phyloP scores from a whole-genome alignment of 805 yeast species.

The Wickerhamomyces pijperi region DNA sequence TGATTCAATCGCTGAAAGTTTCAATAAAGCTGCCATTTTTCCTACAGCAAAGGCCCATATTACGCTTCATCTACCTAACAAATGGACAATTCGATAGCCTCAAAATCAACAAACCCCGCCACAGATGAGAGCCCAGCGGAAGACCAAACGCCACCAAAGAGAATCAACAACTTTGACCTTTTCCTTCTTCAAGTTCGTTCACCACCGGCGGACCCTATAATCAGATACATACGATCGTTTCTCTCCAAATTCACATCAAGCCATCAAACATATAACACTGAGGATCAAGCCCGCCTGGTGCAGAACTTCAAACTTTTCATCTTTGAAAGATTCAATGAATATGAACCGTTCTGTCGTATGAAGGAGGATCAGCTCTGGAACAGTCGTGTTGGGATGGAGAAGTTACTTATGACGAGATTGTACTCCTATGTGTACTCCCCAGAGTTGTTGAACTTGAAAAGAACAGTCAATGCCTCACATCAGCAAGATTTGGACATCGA shows the following conservation, averaged over 20 bases:
- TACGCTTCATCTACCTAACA: too few species aligned
- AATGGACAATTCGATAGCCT: too few species aligned
- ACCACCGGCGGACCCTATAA: constrained; percentile 79
- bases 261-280: constrained; percentile 43
- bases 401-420: constrained; percentile 79
- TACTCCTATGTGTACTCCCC: constrained; percentile 79
- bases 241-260: constrained; percentile 53
- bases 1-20: too few species aligned
- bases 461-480: constrained; percentile 42
- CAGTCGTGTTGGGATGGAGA: constrained; percentile 86
- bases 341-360: constrained; percentile 67
- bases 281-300: constrained; percentile 70
- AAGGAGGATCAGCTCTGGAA: constrained; percentile 51
- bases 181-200: constrained; percentile 64
- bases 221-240: constrained; percentile 77
- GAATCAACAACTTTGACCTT: constrained; percentile 61
- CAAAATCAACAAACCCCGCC: too few species aligned
- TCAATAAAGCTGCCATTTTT: too few species aligned
- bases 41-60: too few species aligned
- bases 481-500: constrained; percentile 57
- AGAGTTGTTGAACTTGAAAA: constrained; percentile 28
- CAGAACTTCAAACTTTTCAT: constrained; percentile 70
- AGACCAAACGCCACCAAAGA: background rate
- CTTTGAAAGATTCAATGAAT: constrained; percentile 44
- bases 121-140: too few species aligned